phyloP scores from a whole-genome alignment of 306 rosid species.

The Cicer bijugum region DNA sequence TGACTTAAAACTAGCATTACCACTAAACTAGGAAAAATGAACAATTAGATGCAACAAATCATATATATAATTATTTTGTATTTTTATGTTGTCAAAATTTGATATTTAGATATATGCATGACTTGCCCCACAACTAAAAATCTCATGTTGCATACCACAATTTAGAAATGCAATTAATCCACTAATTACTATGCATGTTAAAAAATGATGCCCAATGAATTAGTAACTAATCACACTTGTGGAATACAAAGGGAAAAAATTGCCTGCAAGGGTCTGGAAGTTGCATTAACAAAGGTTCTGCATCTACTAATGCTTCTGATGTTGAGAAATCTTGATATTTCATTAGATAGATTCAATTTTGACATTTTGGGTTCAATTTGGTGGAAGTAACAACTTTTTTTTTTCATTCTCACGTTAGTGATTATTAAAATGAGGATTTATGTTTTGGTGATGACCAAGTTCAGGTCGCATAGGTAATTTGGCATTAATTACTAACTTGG shows the following conservation, averaged over 20 bases:
- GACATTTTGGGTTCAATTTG: conserved; percentile 32
- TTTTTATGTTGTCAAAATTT: no score
- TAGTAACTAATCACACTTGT: neutral
- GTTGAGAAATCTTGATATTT: conserved; percentile 32
- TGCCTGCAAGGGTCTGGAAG: conserved; percentile 54
- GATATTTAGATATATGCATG: no score
- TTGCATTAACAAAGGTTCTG: conserved; percentile 44
- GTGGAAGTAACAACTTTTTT: neutral
- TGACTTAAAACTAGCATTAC: no score
- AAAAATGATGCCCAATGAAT: neutral
- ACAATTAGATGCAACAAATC: no score
- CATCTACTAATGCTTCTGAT: neutral
- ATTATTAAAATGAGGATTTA: neutral
- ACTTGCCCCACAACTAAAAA: no score
- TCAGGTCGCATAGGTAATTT: neutral
- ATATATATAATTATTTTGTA: no score
- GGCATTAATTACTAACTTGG: neutral
- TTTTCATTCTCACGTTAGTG: neutral
- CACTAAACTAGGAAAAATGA: no score
- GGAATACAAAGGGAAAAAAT: neutral
- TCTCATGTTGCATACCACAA: no score
- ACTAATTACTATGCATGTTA: no score
- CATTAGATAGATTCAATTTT: conserved; percentile 38
- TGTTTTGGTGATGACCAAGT: neutral
- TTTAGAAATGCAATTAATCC: no score